Percentiles rank a stretch among this genome's conserved stretches.
Evolutionary conservation across 2,329 filamentous ascomycete species (phyloP).

Genomic region (Samsoniella hepiali): DNA sequence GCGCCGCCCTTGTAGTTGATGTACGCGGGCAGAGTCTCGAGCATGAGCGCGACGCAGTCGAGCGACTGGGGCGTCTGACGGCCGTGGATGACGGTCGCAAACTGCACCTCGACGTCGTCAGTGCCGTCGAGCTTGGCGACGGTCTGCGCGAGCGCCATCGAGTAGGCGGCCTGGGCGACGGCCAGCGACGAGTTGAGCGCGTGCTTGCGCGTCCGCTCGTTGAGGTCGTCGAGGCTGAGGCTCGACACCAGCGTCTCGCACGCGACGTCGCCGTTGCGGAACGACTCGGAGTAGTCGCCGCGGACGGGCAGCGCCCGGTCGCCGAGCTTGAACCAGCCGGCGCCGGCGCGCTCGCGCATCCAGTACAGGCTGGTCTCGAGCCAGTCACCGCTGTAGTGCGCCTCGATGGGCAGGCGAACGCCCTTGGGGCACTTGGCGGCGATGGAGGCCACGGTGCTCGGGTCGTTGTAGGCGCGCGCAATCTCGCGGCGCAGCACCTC

Average conservation of each 20-base stretch:
- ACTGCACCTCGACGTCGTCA: constrained; percentile 19
- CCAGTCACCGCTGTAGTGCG: constrained; percentile 19
- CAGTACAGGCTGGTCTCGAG: constrained; percentile 20
- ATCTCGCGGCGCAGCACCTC: constrained; percentile 18
- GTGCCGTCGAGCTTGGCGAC: not conserved
- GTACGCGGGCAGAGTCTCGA: constrained; percentile 17
- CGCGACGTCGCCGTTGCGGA: constrained; percentile 16
- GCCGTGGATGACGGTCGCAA: constrained; percentile 19
- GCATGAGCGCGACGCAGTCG: constrained; percentile 19
- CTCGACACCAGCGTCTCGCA: constrained; percentile 13
- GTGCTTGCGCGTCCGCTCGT: constrained; percentile 14
- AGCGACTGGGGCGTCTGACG: constrained; percentile 16
- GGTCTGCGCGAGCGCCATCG: constrained; percentile 19
- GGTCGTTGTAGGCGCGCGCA: constrained; percentile 15
- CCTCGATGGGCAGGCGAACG: constrained; percentile 17
- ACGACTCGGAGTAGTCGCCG: constrained; percentile 13
- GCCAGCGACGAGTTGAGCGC: constrained; percentile 14
- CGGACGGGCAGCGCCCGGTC: not conserved
- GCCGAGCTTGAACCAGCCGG: constrained; percentile 9
- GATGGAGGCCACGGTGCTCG: constrained; percentile 1
- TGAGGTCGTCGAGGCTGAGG: constrained; percentile 15
- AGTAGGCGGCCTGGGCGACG: constrained; percentile 17
- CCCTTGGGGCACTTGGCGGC: constrained; percentile 12
- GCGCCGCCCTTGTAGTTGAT: constrained; percentile 12
- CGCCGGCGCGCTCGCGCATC: constrained; percentile 15